phyloP scores from a whole-genome alignment of 2,329 filamentous ascomycete genomes.

The Incumbomyces lentus region DNA sequence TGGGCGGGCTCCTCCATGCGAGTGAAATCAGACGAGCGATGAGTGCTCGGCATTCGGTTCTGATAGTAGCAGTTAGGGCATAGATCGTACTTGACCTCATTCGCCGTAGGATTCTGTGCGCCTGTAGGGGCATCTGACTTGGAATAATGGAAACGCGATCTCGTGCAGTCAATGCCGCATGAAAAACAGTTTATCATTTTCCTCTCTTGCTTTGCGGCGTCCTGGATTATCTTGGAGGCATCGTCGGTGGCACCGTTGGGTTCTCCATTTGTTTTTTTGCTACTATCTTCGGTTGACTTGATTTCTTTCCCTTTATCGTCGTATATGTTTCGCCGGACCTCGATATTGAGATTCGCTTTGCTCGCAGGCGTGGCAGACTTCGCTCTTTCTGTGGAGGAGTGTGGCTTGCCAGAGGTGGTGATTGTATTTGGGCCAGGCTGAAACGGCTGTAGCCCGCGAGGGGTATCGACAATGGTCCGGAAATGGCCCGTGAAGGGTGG shows the following conservation, averaged over 20 bases:
- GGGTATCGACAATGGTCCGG: slow-evolving; percentile 89
- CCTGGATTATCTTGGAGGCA: slow-evolving; percentile 53
- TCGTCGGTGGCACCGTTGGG: slow-evolving; percentile 56
- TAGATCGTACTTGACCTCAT: slow-evolving; percentile 67
- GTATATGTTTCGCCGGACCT: slow-evolving; percentile 90
- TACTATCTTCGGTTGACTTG: slow-evolving; percentile 53
- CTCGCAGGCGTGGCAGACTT: slow-evolving; percentile 54
- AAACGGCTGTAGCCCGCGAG: slow-evolving; percentile 86
- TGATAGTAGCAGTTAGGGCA: slow-evolving; percentile 88
- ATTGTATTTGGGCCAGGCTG: slow-evolving; percentile 75
- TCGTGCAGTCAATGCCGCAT: slow-evolving; percentile 82
- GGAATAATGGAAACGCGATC: slow-evolving; percentile 59
- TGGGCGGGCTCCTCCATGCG: slow-evolving; percentile 85
- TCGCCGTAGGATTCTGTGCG: slow-evolving; percentile 38
- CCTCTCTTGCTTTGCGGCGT: slow-evolving; percentile 51
- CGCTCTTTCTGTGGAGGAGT: slow-evolving; percentile 59
- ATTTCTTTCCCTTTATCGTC: slow-evolving; percentile 83
- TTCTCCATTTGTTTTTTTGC: slow-evolving; percentile 61
- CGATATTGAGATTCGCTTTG: slow-evolving; percentile 80
- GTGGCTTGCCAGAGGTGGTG: slow-evolving; percentile 50
- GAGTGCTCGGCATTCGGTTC: slow-evolving; percentile 68
- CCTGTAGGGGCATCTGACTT: slow-evolving; percentile 49
- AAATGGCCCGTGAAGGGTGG: slow-evolving; percentile 97
- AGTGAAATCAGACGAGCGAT: slow-evolving; percentile 69
- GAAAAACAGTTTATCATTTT: slow-evolving; percentile 72